Conservation (phyloP, 148 eudicot genomes). For the Vaccinium vitisidaea region DNA sequence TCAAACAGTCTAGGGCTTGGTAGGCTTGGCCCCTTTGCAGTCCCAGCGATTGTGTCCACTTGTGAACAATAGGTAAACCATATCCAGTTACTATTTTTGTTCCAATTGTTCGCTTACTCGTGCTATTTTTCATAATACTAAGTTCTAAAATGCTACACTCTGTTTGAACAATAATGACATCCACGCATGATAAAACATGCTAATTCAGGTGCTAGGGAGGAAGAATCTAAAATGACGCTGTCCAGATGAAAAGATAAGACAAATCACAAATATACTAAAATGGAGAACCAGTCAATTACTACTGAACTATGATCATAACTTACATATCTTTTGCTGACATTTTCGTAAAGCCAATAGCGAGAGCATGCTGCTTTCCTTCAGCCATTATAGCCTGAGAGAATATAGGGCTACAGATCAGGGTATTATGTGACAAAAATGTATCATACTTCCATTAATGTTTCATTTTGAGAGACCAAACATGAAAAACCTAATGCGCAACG, state of each 20-base stretch:
- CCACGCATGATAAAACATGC: neutral
- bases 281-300: neutral
- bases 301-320: constrained; percentile 32
- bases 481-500: no score
- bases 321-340: constrained; percentile 98
- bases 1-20: neutral
- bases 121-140: neutral
- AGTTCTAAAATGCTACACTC: neutral
- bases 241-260: neutral
- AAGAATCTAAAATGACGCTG: neutral
- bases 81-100: neutral
- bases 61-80: neutral
- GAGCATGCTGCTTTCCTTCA: constrained; percentile 99
- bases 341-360: constrained; percentile 97
- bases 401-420: constrained; percentile 17
- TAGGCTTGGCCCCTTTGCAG: neutral
- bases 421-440: neutral
- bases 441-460: neutral
- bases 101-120: neutral
- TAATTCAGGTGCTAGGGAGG: neutral
- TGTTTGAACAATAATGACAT: neutral
- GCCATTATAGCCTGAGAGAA: constrained; percentile 92
- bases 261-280: neutral
- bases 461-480: neutral
- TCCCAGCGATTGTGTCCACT: neutral